Evolutionary conservation across 148 eudicot species (phyloP).

Genomic region (Amaranthus palmeri): DNA sequence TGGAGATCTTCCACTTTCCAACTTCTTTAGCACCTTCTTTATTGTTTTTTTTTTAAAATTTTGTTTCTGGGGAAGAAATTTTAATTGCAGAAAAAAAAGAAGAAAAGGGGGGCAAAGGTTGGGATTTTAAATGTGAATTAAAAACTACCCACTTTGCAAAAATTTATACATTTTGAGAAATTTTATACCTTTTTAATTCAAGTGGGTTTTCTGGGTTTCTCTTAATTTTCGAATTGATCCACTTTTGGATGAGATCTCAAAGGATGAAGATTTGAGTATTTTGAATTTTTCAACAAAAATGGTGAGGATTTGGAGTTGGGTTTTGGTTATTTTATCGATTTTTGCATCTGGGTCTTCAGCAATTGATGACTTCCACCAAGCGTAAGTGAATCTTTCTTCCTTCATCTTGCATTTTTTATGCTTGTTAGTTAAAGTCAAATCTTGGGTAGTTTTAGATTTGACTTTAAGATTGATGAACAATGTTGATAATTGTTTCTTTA

Average conservation of each 20-base stretch:
- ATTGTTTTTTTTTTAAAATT: not conserved
- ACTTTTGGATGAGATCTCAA: constrained; percentile 13
- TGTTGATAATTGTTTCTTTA: not conserved
- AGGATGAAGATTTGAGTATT: not conserved
- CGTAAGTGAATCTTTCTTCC: constrained; percentile 43
- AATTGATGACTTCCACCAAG: constrained; percentile 54
- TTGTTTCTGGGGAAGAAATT: not conserved
- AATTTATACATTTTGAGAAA: not conserved
- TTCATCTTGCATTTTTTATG: not conserved
- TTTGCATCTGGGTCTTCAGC: constrained; percentile 42
- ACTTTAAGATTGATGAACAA: not conserved
- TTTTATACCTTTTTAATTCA: constrained; percentile 8
- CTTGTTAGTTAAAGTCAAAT: constrained; percentile 3
- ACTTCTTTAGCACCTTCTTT: not conserved
- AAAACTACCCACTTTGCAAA: not conserved
- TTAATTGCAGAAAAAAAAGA: not conserved
- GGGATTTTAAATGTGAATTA: constrained; percentile 14
- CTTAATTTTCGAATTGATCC: constrained; percentile 5
- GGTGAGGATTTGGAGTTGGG: constrained; percentile 47
- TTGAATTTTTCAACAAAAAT: constrained; percentile 21
- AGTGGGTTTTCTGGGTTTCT: constrained; percentile 8
- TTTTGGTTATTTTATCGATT: constrained; percentile 23
- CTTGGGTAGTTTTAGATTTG: constrained; percentile 3
- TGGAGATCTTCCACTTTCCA: constrained; percentile 16
- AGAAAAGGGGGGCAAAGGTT: constrained; percentile 9